Evolutionary conservation across 2,329 filamentous ascomycete genomes (phyloP), one percentile per base, ranked within the genome.

Genomic region (Calonectria hongkongensis): DNA sequence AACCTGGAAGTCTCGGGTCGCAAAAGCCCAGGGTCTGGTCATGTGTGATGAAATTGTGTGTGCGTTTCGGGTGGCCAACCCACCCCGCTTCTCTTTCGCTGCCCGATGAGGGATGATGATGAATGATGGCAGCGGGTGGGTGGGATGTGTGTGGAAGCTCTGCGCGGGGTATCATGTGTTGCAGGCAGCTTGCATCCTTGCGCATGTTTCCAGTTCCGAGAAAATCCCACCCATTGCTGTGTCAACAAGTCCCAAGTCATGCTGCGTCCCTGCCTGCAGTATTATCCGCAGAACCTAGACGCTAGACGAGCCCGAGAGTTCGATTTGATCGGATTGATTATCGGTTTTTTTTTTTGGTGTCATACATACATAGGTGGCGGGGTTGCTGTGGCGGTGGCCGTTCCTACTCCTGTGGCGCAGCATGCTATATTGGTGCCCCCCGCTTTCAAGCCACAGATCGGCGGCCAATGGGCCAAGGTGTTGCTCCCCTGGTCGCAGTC

Each of bases 181-280:
- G 58, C 58, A 68, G 74, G 58, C 41, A 65, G 75, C 71, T 77
- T 73, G 71, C 72, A 73, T 70, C 66, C 69, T 70, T 73, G 68
- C 51, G 68, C 18, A 27, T 66, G 50, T 58, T 16, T 62, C 18
- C 36, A 18, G 63, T 54, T 74, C 69, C 68, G 71, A 75, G 64
- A 74, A 72, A 68, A 71, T 50, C 45, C 54, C 72, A 70, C 71
- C 36, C 47, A 72, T 71, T 71, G 62, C 66, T 65, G 70, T 54
- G 60, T 74, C 67, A 74, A 71, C 58, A 54, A 41, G 28, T 48
- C 47, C 43, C 15, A 66, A 16, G 9, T 51, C 48, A 51, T 47
- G 51, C 36, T 30, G 43, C 27, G 54, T 30, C 68, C 60, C n/a
- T 51, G 41, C 60, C 47, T 71, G 68, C 68, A 71, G 63, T 63